Evolutionary conservation across 257 asterid genomes (phyloP).

Genomic region (Cynanchum wilfordii): DNA sequence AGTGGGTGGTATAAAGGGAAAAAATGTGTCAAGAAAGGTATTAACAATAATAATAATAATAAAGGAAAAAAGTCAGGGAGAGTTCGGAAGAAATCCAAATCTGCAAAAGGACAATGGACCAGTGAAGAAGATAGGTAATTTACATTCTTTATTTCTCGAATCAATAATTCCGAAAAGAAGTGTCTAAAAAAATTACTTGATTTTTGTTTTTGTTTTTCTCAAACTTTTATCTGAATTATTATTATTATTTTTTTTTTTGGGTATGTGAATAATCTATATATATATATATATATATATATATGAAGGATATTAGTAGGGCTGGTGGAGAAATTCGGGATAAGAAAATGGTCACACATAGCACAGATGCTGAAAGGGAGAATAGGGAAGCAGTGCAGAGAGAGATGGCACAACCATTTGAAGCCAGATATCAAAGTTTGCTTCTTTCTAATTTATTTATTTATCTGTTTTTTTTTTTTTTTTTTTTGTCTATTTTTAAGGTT

Average conservation of each 20-base stretch:
- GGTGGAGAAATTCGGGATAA: slow-evolving; percentile 70
- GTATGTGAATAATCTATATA: no score
- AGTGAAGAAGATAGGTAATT: slow-evolving; percentile 66
- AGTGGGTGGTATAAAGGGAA: slow-evolving; percentile 18
- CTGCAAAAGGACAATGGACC: slow-evolving; percentile 90
- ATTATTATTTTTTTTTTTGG: background rate
- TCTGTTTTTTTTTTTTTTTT: slow-evolving; percentile 7
- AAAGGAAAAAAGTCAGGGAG: slow-evolving; percentile 18
- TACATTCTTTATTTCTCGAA: no score
- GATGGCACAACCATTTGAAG: slow-evolving; percentile 94
- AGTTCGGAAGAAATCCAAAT: slow-evolving; percentile 36
- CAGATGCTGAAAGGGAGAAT: slow-evolving; percentile 70
- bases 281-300: background rate
- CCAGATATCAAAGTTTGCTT: slow-evolving; percentile 77
- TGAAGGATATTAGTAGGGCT: slow-evolving; percentile 52
- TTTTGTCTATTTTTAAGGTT: background rate
- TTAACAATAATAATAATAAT: background rate
- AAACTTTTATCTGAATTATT: no score
- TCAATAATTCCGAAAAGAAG: no score
- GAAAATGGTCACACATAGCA: slow-evolving; percentile 84
- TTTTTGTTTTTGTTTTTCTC: no score
- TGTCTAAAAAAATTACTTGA: no score
- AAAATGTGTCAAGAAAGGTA: slow-evolving; percentile 12
- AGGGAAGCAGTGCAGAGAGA: slow-evolving; percentile 91
- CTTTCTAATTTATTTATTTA: background rate